Evolutionary conservation across 164 flowering plant genomes (phyloP).

Genomic region (Magnolia kwangsiensis): DNA sequence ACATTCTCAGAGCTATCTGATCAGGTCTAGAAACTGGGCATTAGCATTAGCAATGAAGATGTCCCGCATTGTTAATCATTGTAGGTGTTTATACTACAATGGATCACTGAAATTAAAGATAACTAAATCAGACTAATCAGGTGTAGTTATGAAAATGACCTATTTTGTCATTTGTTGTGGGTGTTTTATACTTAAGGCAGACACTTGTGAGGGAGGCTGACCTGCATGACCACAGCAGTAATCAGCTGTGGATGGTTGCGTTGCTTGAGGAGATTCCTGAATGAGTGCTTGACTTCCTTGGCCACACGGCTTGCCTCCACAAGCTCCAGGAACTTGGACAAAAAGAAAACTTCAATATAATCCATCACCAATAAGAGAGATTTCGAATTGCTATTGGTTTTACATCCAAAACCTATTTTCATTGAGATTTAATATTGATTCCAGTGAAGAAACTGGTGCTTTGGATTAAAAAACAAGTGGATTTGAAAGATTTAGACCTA

Average conservation of each 20-base stretch:
- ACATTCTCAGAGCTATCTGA: too few relatives aligned
- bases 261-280: constrained; percentile 65
- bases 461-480: too few relatives aligned
- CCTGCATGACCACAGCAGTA: constrained; percentile 59
- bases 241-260: constrained; percentile 66
- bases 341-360: constrained; percentile 20
- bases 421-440: too few relatives aligned
- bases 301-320: constrained; percentile 82
- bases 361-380: too few relatives aligned
- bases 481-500: not conserved
- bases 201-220: constrained; percentile 10
- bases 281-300: constrained; percentile 75
- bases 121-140: not conserved
- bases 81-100: not conserved
- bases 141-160: not conserved
- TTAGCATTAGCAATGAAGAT: too few relatives aligned
- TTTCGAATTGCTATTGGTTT: not conserved
- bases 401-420: not conserved
- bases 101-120: not conserved
- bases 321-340: constrained; percentile 73
- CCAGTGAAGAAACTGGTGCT: not conserved
- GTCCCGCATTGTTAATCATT: not conserved
- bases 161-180: too few relatives aligned
- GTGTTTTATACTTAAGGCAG: too few relatives aligned
- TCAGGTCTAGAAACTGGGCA: too few relatives aligned